A percentile compares a stretch with the other conserved stretches of the same genome.
Evolutionary conservation across 139 green algal genomes (phyloP).

Genomic region (Dunaliella sp.): DNA sequence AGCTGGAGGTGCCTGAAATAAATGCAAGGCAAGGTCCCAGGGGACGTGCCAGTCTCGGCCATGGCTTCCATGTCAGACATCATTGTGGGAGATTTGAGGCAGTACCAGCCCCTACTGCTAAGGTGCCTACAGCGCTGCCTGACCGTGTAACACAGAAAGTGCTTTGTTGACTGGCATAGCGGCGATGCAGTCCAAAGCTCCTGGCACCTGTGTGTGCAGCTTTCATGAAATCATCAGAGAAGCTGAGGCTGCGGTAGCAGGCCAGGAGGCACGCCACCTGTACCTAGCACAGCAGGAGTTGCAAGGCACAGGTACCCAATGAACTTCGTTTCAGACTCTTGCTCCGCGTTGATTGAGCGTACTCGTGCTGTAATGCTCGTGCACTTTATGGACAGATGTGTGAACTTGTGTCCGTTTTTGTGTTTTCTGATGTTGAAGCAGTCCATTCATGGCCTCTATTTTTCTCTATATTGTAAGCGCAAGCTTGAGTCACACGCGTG

Average conservation of each 20-base stretch:
- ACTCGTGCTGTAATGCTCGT: too few relatives aligned
- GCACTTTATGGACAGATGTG: background rate
- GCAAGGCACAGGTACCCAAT: background rate
- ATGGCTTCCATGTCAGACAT: background rate
- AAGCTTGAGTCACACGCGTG: too few relatives aligned
- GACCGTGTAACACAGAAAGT: background rate
- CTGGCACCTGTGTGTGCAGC: background rate
- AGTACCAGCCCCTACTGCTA: background rate
- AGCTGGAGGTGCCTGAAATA: background rate
- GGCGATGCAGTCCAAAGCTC: too few relatives aligned
- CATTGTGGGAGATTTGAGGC: background rate
- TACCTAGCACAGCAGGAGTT: constrained; percentile 9
- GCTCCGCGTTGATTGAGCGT: too few relatives aligned
- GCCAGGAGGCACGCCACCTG: background rate
- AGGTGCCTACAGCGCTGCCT: background rate
- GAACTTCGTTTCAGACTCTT: background rate
- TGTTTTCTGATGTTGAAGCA: too few relatives aligned
- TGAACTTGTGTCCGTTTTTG: too few relatives aligned
- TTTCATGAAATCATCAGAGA: background rate
- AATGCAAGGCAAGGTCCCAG: background rate
- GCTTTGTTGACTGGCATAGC: too few relatives aligned
- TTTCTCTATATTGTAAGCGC: too few relatives aligned
- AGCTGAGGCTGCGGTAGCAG: background rate
- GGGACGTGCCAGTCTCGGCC: background rate
- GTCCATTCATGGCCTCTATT: too few relatives aligned